phyloP scores from a whole-genome alignment of 306 rosid genomes.

The Sechiopsis laciniata region DNA sequence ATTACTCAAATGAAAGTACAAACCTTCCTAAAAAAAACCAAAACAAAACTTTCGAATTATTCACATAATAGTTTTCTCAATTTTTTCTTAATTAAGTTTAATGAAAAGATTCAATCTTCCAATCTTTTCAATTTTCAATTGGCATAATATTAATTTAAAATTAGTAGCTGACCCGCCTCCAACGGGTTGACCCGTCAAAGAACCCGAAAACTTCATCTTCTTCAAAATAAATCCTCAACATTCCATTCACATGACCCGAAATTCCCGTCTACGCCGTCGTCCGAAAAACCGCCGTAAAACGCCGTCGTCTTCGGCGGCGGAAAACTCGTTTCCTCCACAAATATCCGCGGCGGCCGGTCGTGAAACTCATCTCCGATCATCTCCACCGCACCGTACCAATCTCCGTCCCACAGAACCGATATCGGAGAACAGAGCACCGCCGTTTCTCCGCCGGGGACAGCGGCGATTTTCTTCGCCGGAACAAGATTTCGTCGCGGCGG shows the following conservation, averaged over 20 bases:
- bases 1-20: no score
- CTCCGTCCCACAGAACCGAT: background rate
- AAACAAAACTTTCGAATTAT: background rate
- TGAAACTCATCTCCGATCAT: background rate
- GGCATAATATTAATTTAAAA: background rate
- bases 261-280: background rate
- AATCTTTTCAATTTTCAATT: no score
- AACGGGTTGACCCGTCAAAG: background rate
- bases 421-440: background rate
- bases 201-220: background rate
- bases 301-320: background rate
- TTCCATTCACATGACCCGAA: conserved; percentile 15
- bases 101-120: no score
- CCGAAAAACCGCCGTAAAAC: background rate
- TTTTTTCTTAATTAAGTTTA: no score
- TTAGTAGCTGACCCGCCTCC: background rate
- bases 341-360: background rate
- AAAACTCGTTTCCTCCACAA: background rate
- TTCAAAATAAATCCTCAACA: background rate
- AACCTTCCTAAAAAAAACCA: no score
- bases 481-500: background rate
- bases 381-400: background rate
- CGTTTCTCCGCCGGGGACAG: background rate
- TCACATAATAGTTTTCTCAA: background rate
- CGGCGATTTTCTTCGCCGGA: background rate